Percentiles rank a stretch among this genome's conserved stretches.
Conservation (phyloP, 2,329 filamentous ascomycete genomes). For the Cytospora schulzeri region DNA sequence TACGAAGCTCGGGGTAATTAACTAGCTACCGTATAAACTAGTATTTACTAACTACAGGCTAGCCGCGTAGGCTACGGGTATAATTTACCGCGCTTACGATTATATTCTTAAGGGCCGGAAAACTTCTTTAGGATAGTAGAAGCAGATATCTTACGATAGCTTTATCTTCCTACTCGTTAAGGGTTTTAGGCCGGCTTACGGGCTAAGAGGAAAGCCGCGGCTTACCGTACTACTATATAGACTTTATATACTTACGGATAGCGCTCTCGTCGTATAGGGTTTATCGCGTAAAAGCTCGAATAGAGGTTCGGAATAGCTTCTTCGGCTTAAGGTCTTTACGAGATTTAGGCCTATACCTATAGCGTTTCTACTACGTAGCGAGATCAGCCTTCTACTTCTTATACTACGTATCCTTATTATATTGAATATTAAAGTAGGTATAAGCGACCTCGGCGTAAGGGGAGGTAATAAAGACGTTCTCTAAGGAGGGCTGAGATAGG, state of each 20-base stretch:
- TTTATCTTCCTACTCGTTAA: not conserved
- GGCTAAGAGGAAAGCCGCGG: not conserved
- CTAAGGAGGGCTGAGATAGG: no score
- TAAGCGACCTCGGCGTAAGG: no score
- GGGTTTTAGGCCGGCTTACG: no score
- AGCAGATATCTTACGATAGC: not conserved
- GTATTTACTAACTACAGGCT: not conserved
- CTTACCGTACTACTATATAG: not conserved
- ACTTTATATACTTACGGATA: not conserved
- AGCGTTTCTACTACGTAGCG: no score
- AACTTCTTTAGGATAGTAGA: not conserved
- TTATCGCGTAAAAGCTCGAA: not conserved
- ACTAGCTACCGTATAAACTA: not conserved
- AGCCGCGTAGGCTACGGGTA: not conserved
- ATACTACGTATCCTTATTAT: no score
- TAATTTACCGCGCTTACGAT: not conserved
- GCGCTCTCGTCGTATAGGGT: not conserved
- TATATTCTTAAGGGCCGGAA: not conserved
- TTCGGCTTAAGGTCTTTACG: no score
- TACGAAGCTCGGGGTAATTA: not conserved
- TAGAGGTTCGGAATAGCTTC: not conserved
- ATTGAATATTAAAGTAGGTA: no score
- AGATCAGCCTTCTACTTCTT: no score
- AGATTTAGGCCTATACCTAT: no score
- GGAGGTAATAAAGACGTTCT: no score